phyloP scores from a whole-genome alignment of 2,329 filamentous ascomycete genomes.

The Juglanconis sp. region DNA sequence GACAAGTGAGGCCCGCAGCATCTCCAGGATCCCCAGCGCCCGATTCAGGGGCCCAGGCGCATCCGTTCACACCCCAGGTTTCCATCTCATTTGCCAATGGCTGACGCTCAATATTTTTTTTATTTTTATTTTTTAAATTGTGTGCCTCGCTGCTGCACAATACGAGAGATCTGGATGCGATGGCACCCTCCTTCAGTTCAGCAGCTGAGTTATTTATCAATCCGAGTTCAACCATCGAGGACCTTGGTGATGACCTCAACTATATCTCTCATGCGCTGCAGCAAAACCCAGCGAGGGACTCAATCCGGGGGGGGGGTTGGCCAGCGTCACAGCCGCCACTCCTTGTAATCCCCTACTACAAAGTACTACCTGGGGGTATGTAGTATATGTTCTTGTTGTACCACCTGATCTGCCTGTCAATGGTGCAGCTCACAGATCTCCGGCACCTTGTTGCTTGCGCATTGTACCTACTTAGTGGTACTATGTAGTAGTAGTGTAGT shows the following conservation, averaged over 20 bases:
- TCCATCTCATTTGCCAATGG: not conserved
- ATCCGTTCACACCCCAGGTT: not conserved
- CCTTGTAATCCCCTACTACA: no score
- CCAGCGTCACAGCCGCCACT: no score
- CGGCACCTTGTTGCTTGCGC: not conserved
- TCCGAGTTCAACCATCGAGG: not conserved
- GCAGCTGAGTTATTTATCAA: not conserved
- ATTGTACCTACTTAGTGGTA: no score
- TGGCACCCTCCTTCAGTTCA: not conserved
- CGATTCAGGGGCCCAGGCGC: not conserved
- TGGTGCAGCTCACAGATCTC: not conserved
- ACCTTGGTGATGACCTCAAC: not conserved
- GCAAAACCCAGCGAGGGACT: not conserved
- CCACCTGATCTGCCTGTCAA: conserved; percentile 8
- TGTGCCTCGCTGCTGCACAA: not conserved
- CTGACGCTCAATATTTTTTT: not conserved
- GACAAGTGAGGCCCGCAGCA: no score
- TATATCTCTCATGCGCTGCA: not conserved
- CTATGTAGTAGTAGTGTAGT: no score
- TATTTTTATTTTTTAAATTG: not conserved
- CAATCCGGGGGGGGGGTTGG: no score
- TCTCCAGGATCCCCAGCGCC: not conserved
- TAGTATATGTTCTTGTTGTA: no score
- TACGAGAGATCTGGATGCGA: not conserved
- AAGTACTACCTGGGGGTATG: no score